Base-by-base conservation (phyloP, 2,329 filamentous ascomycete species). In the Fusarium sterilihyphosum region DNA sequence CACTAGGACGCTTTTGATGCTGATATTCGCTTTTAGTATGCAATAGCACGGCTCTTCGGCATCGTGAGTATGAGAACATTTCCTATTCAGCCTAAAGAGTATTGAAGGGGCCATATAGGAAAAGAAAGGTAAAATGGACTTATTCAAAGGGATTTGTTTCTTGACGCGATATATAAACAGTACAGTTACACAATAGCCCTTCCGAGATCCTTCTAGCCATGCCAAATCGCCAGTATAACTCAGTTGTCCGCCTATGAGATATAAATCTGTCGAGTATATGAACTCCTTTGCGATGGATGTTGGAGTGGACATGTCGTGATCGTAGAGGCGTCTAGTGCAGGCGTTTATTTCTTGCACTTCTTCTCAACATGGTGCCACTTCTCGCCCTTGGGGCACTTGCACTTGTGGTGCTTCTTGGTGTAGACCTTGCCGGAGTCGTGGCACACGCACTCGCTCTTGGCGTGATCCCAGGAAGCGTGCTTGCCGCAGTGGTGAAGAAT, bases 331-430 rank as follows among this genome's bases (percentile, higher is more conserved):
- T 12, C 4, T 22, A 16, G 24, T 35, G 18, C 17, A 26, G n/a
- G 2, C n/a, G 9, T 11, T 58, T 26, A 35, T 46, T 68, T n/a
- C 47, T 69, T 70, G 64, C 64, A 73, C 70, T 73, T 46, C 38
- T 56, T 66, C 43, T 65, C 59, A 22, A 61, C 8, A 17, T 70
- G 70, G 24, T 73, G 58, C 70, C 54, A 73, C 59, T 59, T 73
- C 58, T 73, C 64, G 5, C 70, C 70, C 65, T 73, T 69, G 37
- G 70, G 70, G 31, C 70, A 73, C 18, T 53, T 29, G 40, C 70
- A 72, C 44, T 49, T 70, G 47, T 73, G 63, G 29, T 73, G 65
- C 14, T 73, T 46, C 29, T 52, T 35, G 40, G 60, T 38, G 16
- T 47, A 73, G 5, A 49, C n/a, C 18, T 73, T 73, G 20, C 65